Percentiles rank a stretch among this genome's conserved stretches.
Conservation (phyloP, 176 grass and related monocot species). For the Rhynchospora tenuis region DNA sequence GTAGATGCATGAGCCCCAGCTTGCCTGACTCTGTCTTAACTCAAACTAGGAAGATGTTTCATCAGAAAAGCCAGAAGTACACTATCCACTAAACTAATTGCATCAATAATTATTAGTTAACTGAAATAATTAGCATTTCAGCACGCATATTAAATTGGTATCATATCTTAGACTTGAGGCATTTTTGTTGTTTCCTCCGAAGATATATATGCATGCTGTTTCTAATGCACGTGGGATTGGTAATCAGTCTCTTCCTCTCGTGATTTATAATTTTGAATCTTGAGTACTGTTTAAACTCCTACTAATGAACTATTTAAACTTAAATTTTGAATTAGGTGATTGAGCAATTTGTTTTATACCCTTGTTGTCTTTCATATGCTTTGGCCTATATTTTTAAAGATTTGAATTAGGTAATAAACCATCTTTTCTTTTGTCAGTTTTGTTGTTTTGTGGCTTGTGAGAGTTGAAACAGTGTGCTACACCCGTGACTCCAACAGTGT, state of each 20-base stretch:
- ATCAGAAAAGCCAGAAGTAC: slow-evolving; percentile 1
- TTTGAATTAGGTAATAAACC: background rate
- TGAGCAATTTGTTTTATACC: slow-evolving; percentile 2
- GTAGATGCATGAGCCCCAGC: background rate
- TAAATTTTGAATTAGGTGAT: slow-evolving; percentile 25
- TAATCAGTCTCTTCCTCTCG: background rate
- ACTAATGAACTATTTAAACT: background rate
- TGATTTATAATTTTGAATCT: no score
- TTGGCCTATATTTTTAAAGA: background rate
- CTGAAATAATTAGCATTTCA: background rate
- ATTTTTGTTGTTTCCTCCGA: background rate
- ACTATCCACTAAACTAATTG: background rate
- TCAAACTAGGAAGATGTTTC: background rate
- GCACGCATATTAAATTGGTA: slow-evolving; percentile 2
- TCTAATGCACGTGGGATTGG: background rate
- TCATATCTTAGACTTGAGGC: background rate
- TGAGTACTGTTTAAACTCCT: background rate
- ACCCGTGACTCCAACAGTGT: slow-evolving; percentile 11
- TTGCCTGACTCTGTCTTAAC: background rate
- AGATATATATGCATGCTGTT: background rate
- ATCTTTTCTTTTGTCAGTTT: background rate
- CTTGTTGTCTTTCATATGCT: slow-evolving; percentile 7
- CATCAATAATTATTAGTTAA: background rate
- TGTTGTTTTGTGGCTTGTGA: slow-evolving; percentile 4
- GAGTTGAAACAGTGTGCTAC: background rate